Evolutionary conservation across 768 basidiomycete species (phyloP), one percentile per base, ranked within the genome.

Genomic region (Lyophyllum semitale): DNA sequence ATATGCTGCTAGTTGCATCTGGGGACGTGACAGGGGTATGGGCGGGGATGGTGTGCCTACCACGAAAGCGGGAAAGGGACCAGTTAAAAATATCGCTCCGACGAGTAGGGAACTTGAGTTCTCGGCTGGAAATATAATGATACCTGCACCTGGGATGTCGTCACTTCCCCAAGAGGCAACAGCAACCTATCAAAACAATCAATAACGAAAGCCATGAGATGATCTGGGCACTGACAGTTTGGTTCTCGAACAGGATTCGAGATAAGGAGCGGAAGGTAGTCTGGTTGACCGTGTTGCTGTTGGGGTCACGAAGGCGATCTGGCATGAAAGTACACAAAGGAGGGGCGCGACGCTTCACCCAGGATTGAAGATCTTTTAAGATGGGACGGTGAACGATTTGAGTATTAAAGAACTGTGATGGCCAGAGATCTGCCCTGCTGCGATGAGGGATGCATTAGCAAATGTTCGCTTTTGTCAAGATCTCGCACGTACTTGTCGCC

Each of bases 261-360:
- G 84, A 81, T 57, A 88, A 70, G 45, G 77, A 75, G 51, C 82
- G 78, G 66, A 87, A 88, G 56, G 70, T 74, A 42, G 76, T 68
- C 61, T 79, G 72, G 63, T 87, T 88, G 57, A 79, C 75, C 54
- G 73, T 70, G 63, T 79, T 77, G 44, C 66, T 66, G 41, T 77
- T 73, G 27, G 77, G 66, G 58, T 85, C 81, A 43, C 80, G 71
- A 37, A 83, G 76, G 30, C 80, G 78, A 63, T 85, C 81, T 17
- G 86, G 80, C 76, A 87, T 80, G 69, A 88, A 81, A 40, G 84
- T 84, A 69, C 82, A 84, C 55, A 83, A 70, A 20, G 83, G 77
- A 29, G 80, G 76, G 42, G 70, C 59, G 55, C 76, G 73, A 48
- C 70, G 76, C 54, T 72, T 75, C 46, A 83, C 73, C 82, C 83